A percentile compares a stretch with the other conserved stretches of the same genome.
Evolutionary conservation across 805 yeast species (phyloP).

Genomic region (Yarrowia sp.): DNA sequence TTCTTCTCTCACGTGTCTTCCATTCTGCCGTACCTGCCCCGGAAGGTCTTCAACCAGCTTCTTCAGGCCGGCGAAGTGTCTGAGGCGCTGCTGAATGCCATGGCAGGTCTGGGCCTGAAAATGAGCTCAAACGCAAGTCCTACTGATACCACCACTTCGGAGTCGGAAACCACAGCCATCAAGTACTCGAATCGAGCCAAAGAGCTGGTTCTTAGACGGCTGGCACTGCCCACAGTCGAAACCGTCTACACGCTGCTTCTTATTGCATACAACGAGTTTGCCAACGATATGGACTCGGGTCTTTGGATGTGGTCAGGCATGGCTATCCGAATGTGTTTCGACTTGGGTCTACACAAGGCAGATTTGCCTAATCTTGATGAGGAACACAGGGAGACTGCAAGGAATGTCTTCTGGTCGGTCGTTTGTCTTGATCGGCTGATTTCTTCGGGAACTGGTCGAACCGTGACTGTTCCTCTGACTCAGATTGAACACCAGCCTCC

Average conservation of each 20-base stretch:
- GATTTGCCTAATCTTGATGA: conserved; percentile 31
- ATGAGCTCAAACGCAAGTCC: conserved; percentile 8
- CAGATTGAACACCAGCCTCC: conserved; percentile 44
- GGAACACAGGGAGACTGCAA: conserved; percentile 41
- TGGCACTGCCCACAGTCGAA: conserved; percentile 46
- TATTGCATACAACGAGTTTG: conserved; percentile 47
- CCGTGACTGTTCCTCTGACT: conserved; percentile 43
- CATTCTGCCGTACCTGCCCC: conserved; percentile 44
- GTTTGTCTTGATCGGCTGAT: conserved; percentile 46
- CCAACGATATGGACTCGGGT: conserved; percentile 46
- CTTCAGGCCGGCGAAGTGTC: conserved; percentile 43
- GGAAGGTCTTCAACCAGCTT: conserved; percentile 43
- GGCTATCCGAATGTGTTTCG: conserved; percentile 48
- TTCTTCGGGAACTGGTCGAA: conserved; percentile 47
- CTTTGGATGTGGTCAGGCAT: conserved; percentile 48
- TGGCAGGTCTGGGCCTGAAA: conserved; percentile 43
- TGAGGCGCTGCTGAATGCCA: conserved; percentile 46
- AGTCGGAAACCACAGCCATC: conserved; percentile 40
- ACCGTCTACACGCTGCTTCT: conserved; percentile 46
- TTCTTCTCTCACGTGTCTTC: conserved; percentile 44
- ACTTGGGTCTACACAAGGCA: conserved; percentile 46
- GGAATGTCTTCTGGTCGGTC: conserved; percentile 46
- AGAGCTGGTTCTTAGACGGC: conserved; percentile 44
- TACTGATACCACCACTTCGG: background rate
- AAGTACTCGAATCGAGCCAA: conserved; percentile 46